Evolutionary conservation across 164 flowering plant genomes (phyloP), one percentile per base, ranked within the genome.

Genomic region (Berberis thunbergii): DNA sequence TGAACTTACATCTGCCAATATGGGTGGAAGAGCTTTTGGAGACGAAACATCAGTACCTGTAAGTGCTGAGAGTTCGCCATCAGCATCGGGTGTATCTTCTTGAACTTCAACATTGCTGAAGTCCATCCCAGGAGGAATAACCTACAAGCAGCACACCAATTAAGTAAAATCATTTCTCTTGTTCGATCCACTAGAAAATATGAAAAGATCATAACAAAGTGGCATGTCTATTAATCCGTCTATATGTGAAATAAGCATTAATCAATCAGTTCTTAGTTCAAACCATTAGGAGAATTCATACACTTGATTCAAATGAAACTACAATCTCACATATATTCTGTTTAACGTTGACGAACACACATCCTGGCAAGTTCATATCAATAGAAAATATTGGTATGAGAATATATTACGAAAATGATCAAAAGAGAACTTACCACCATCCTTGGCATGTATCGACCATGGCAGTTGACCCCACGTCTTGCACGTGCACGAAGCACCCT

Each of bases 101-200:
- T 81, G 90, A 63, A 64, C 80, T 44, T 70, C 76, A 55, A 88
- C 87, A 70, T 67, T 84, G 74, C 86, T 83, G 71, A 88, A 88
- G 74, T 88, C 96, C 96, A 88, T 88, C 7, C 96, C 96, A 60
- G 92, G 96, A 70, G 96, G 87, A 70, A 88, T 88, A 41, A 88
- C 95, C 95, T 88, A 78, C 10, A 68, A 49, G n/a, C 26, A 45
- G 43, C 46, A 40, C 46, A 6, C 39, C 40, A 41, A 2, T 56
- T 2, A 41, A 43, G 54, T 8, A 50, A 8, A 8, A 50, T 6
- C 12, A 5, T 50, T 50, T 50, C 54, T 9, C 11, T 5, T 9
- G 8, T 50, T n/a, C 8, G 12, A 5, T 50, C 6, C 49, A 46
- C 49, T 4, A 46, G 49, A 4, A 4, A 46, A 46, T 4, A 4